Percentiles rank a stretch among this genome's conserved stretches.
Evolutionary conservation across 441 rosid species (phyloP).

Genomic region (Erodium texanum): DNA sequence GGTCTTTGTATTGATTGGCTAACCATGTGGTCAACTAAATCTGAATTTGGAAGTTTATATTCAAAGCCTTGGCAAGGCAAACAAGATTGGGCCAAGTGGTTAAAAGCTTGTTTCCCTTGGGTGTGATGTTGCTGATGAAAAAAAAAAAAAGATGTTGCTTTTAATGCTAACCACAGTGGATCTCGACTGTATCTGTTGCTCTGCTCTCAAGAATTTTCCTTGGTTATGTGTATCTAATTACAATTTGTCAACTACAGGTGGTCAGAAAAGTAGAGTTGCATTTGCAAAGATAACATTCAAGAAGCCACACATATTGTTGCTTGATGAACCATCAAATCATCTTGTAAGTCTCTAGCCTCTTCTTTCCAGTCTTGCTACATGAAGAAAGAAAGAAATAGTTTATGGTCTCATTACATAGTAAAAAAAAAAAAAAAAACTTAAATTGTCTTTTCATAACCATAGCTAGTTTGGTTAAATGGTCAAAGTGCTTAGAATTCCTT

Average conservation of each 20-base stretch:
- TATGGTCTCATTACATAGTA: no score
- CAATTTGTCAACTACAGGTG: slow-evolving; percentile 39
- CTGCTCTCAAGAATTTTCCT: neutral
- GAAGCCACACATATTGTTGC: slow-evolving; percentile 92
- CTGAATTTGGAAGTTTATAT: neutral
- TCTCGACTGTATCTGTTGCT: neutral
- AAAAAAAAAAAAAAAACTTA: no score
- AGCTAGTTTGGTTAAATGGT: no score
- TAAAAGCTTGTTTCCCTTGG: neutral
- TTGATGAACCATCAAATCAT: slow-evolving; percentile 98
- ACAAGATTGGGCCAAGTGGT: neutral
- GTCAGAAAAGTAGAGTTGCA: slow-evolving; percentile 98
- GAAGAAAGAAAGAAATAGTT: no score
- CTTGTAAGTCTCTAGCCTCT: slow-evolving; percentile 48
- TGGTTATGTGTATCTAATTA: slow-evolving; percentile 7
- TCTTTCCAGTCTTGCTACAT: no score
- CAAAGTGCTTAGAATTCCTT: no score
- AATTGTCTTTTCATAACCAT: no score
- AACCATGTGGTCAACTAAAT: neutral
- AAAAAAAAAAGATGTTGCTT: neutral
- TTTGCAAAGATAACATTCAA: slow-evolving; percentile 97
- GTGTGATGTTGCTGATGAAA: neutral
- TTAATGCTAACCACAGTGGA: neutral
- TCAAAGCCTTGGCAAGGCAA: neutral
- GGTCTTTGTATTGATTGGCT: neutral